These are phyloP conservation scores for Cladophialophora yegresii DNA, from an alignment of 2,329 filamentous ascomycete genomes.

Conservation along the genomic window DNA sequence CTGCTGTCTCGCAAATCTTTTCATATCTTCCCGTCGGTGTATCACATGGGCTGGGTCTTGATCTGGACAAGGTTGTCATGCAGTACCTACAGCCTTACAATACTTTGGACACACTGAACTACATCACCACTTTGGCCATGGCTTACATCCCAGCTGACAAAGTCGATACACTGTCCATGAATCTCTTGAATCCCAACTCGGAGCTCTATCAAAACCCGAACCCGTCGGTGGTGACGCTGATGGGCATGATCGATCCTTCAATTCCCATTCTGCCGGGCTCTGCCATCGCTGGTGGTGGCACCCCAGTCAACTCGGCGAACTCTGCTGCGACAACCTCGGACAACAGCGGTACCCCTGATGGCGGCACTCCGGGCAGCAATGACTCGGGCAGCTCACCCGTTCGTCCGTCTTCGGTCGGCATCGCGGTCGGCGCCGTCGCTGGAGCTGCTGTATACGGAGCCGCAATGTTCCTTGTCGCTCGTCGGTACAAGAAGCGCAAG, in stretches of 20 bases:
- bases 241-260: slow-evolving; percentile 78
- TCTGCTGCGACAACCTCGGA: slow-evolving; percentile 41
- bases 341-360: slow-evolving; percentile 42
- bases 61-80: slow-evolving; percentile 37
- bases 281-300: slow-evolving; percentile 45
- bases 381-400: slow-evolving; percentile 47
- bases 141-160: slow-evolving; percentile 73
- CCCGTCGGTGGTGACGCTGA: slow-evolving; percentile 68
- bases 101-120: slow-evolving; percentile 66
- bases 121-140: slow-evolving; percentile 77
- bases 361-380: slow-evolving; percentile 53
- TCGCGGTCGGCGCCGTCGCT: slow-evolving; percentile 74
- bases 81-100: slow-evolving; percentile 39
- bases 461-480: slow-evolving; percentile 90
- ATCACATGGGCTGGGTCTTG: slow-evolving; percentile 60
- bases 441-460: slow-evolving; percentile 86
- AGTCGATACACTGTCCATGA: slow-evolving; percentile 66
- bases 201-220: slow-evolving; percentile 71
- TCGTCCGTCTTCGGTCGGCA: slow-evolving; percentile 57
- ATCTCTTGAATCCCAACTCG: slow-evolving; percentile 72
- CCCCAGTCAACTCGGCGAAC: slow-evolving; percentile 41
- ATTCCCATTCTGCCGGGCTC: slow-evolving; percentile 66
- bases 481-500: slow-evolving; percentile 85
- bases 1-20: slow-evolving; percentile 84
- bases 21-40: slow-evolving; percentile 72